Conservation (phyloP, 352 stramenopile genomes). For the Phytophthora gonapodyides region DNA sequence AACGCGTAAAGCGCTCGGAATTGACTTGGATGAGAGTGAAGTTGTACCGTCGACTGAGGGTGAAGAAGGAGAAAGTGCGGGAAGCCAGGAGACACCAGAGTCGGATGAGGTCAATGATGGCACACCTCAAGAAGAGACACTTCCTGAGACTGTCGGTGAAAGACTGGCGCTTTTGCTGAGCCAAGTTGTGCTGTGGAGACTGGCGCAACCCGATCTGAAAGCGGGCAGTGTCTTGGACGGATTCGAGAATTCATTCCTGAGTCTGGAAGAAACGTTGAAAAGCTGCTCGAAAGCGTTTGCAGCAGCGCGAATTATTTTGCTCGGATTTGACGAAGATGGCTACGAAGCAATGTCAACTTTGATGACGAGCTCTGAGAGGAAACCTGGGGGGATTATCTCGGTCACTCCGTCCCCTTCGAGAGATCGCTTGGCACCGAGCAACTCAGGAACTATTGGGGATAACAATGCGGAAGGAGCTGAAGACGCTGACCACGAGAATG, state of each 20-base stretch:
- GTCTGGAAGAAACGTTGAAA: conserved; percentile 41
- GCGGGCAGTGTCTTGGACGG: conserved; percentile 77
- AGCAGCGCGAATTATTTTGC: conserved; percentile 53
- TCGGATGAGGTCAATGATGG: conserved; percentile 30
- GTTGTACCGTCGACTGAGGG: background rate
- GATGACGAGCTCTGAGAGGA: conserved; percentile 14
- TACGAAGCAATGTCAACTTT: conserved; percentile 56
- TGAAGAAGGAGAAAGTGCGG: conserved; percentile 4
- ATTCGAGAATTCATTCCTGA: conserved; percentile 63
- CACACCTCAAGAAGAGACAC: background rate
- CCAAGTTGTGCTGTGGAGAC: conserved; percentile 64
- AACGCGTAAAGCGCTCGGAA: conserved; percentile 40
- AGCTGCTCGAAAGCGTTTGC: conserved; percentile 46
- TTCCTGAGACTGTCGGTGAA: conserved; percentile 8
- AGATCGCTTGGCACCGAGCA: conserved; percentile 12
- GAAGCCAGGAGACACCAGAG: conserved; percentile 21
- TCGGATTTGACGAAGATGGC: conserved; percentile 72
- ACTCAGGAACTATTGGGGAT: conserved; percentile 18
- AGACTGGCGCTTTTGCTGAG: conserved; percentile 51
- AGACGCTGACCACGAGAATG: conserved; percentile 1
- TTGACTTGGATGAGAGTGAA: conserved; percentile 23
- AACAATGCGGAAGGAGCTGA: conserved; percentile 5
- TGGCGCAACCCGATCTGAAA: conserved; percentile 64
- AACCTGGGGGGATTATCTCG: background rate
- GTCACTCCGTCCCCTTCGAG: conserved; percentile 10